Conservation (phyloP, 2,329 filamentous ascomycete species). For the Penicillium aurantiogriseum region DNA sequence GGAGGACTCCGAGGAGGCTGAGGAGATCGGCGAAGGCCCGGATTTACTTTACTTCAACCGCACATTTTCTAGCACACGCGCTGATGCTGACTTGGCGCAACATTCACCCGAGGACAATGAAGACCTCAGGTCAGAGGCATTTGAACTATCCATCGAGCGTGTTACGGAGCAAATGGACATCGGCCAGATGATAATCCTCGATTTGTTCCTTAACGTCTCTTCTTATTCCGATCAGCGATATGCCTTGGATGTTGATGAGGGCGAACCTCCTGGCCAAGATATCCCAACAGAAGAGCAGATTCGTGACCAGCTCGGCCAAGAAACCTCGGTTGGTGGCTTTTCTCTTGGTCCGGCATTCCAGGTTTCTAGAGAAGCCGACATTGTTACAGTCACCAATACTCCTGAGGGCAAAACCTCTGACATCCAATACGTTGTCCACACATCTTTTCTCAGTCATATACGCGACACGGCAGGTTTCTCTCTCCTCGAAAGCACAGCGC, state of each 20-base stretch:
- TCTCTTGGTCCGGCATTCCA: slow-evolving; percentile 7
- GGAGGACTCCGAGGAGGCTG: neutral
- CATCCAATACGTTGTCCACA: slow-evolving; percentile 18
- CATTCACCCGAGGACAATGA: neutral
- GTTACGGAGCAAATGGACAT: slow-evolving; percentile 4
- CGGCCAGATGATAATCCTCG: slow-evolving; percentile 14
- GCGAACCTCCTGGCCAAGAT: neutral
- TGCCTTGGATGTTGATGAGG: slow-evolving; percentile 17
- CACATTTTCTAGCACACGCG: slow-evolving; percentile 9
- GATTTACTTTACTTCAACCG: slow-evolving; percentile 19
- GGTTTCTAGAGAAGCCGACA: slow-evolving; percentile 4
- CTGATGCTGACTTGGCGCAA: neutral
- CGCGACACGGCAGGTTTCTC: neutral
- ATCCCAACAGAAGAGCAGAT: slow-evolving; percentile 11
- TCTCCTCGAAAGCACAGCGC: slow-evolving; percentile 14
- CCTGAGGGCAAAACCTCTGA: slow-evolving; percentile 6
- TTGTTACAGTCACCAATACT: slow-evolving; percentile 15
- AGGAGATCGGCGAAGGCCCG: slow-evolving; percentile 7
- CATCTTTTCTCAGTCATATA: slow-evolving; percentile 14
- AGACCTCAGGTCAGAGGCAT: neutral
- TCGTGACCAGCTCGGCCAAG: slow-evolving; percentile 13
- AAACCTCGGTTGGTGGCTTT: slow-evolving; percentile 9
- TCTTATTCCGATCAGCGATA: neutral
- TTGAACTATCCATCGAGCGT: slow-evolving; percentile 10
- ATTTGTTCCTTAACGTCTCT: slow-evolving; percentile 1